phyloP scores from a whole-genome alignment of 2,329 filamentous ascomycete species.

The Chlorencoelia australis region DNA sequence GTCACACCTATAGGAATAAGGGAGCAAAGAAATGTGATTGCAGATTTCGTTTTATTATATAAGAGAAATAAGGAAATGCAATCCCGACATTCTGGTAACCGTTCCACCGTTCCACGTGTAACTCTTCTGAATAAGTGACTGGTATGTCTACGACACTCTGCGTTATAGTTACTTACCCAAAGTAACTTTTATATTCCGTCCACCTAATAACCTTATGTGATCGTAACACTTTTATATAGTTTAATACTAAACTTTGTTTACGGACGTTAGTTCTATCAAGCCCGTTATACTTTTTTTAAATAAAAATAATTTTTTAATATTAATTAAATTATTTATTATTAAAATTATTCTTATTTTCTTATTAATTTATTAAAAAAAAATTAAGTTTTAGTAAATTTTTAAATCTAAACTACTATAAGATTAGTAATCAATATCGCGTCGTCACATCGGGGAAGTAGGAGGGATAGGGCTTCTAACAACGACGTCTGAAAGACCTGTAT shows the following conservation, averaged over 20 bases:
- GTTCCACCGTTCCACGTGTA: not conserved
- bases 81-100: too few species aligned
- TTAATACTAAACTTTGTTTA: not conserved
- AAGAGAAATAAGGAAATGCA: too few species aligned
- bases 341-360: not conserved
- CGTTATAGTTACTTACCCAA: not conserved
- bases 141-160: not conserved
- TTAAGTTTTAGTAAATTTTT: too few species aligned
- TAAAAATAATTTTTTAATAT: not conserved
- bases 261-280: not conserved
- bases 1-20: too few species aligned
- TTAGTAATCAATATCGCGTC: not conserved
- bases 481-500: not conserved
- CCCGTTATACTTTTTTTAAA: not conserved
- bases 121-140: not conserved
- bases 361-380: not conserved
- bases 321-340: not conserved
- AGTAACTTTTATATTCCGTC: not conserved
- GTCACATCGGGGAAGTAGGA: not conserved
- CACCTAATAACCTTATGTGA: not conserved
- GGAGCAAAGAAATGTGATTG: too few species aligned
- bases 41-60: too few species aligned
- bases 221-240: not conserved
- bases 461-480: not conserved
- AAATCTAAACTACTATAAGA: not conserved